Evolutionary conservation across 2,329 filamentous ascomycete genomes (phyloP).

Genomic region (Cucurbitaria berberidis): DNA sequence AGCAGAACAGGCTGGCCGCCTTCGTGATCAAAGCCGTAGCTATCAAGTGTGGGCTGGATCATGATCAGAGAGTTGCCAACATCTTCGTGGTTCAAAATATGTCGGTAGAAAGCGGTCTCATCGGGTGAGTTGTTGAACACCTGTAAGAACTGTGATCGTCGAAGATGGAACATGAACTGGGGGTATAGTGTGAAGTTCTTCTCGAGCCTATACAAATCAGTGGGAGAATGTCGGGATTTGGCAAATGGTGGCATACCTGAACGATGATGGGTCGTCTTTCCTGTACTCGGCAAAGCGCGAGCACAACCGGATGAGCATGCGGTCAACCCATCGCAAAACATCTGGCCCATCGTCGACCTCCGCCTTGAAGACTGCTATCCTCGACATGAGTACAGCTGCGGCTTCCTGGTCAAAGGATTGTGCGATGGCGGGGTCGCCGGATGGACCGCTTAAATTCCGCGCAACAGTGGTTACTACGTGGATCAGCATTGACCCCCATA

Average conservation of each 20-base stretch:
- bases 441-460: conserved; percentile 87
- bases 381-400: conserved; percentile 96
- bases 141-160: conserved; percentile 95
- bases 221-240: conserved; percentile 69
- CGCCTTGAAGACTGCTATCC: conserved; percentile 98
- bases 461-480: conserved; percentile 82
- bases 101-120: conserved; percentile 98
- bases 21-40: conserved; percentile 95
- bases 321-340: conserved; percentile 95
- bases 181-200: conserved; percentile 99
- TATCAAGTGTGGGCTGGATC: conserved; percentile 98
- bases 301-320: conserved; percentile 96
- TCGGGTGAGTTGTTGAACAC: conserved; percentile 99
- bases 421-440: conserved; percentile 91
- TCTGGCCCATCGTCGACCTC: conserved; percentile 99
- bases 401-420: conserved; percentile 99
- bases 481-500: conserved; percentile 14
- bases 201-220: conserved; percentile 59
- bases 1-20: conserved; percentile 91
- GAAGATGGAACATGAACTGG: conserved; percentile 99
- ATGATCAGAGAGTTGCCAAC: conserved; percentile 96
- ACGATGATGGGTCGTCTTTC: conserved; percentile 97
- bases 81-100: conserved; percentile 96
- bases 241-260: conserved; percentile 64
- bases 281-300: conserved; percentile 97